phyloP scores from a whole-genome alignment of 2,329 filamentous ascomycete species.

The Venturia pyrina region DNA sequence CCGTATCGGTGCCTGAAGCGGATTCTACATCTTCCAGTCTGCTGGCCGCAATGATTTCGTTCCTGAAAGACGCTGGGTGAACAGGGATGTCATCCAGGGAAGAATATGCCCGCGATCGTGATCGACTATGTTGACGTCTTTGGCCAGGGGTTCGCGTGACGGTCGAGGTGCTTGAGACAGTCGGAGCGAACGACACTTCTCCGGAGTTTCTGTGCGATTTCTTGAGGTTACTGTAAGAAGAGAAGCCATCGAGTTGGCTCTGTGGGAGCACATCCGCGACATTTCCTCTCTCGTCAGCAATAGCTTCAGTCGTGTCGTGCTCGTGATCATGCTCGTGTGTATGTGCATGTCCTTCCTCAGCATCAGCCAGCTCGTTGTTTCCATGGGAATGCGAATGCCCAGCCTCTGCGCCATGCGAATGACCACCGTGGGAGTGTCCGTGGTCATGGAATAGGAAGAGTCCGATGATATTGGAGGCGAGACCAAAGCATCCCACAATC shows the following conservation, averaged over 20 bases:
- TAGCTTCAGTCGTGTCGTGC: conserved; percentile 23
- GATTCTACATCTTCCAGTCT: conserved; percentile 47
- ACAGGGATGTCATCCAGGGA: conserved; percentile 65
- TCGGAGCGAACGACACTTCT: not conserved
- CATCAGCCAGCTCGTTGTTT: conserved; percentile 32
- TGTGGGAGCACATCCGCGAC: conserved; percentile 55
- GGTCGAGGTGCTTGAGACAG: not conserved
- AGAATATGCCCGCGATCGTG: conserved; percentile 41
- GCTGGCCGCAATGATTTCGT: conserved; percentile 84
- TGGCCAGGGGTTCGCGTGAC: conserved; percentile 9
- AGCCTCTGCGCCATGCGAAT: conserved; percentile 34
- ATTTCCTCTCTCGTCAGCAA: conserved; percentile 49
- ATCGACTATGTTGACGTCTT: conserved; percentile 53
- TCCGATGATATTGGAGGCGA: conserved; percentile 80
- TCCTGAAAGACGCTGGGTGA: conserved; percentile 80
- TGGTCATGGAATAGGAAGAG: conserved; percentile 90
- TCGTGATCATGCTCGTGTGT: conserved; percentile 46
- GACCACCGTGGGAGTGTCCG: conserved; percentile 62
- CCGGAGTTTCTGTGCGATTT: conserved; percentile 1
- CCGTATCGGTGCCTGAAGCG: conserved; percentile 48
- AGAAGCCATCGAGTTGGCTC: conserved; percentile 44
- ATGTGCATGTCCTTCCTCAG: conserved; percentile 43
- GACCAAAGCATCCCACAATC: conserved; percentile 75
- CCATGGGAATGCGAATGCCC: conserved; percentile 29
- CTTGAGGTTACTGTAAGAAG: not conserved